Evolutionary conservation across 176 grass and related monocot genomes (phyloP).

Genomic region (Oryza punctata): DNA sequence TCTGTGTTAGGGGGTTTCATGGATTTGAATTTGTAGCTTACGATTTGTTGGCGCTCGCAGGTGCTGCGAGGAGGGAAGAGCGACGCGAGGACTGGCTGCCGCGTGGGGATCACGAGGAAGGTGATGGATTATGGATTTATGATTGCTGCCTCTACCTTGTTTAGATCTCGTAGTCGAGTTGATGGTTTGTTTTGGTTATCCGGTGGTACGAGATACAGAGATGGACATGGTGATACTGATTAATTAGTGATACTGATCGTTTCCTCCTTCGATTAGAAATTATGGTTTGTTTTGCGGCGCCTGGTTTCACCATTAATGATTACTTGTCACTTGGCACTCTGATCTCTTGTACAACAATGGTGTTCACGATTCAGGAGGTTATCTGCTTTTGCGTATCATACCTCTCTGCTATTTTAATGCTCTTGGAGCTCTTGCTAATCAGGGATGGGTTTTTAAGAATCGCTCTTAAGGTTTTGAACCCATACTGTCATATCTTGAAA

Average conservation of each 20-base stretch:
- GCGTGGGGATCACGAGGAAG: constrained; percentile 50
- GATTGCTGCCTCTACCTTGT: not conserved
- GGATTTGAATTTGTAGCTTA: not conserved
- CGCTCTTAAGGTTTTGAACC: not conserved
- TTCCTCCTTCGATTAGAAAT: not conserved
- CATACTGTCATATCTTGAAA: not conserved
- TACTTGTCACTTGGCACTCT: not conserved
- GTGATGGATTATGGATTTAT: not conserved
- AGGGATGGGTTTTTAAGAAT: not conserved
- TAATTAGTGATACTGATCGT: not conserved
- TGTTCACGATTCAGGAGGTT: not conserved
- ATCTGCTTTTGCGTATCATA: not conserved
- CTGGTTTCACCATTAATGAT: not conserved
- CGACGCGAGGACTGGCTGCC: constrained; percentile 16
- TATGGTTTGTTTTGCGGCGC: not conserved
- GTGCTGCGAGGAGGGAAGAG: constrained; percentile 19
- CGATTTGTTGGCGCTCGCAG: constrained; percentile 11
- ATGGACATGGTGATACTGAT: not conserved
- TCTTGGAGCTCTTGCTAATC: not conserved
- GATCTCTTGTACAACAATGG: not conserved
- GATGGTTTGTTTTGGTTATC: not conserved
- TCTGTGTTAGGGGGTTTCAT: not conserved
- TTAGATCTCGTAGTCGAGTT: not conserved
- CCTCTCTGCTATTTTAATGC: not conserved
- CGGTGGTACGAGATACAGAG: not conserved